Evolutionary conservation across 768 basidiomycete species (phyloP), one percentile per base, ranked within the genome.

Genomic region (Panaeolus papilionaceus): DNA sequence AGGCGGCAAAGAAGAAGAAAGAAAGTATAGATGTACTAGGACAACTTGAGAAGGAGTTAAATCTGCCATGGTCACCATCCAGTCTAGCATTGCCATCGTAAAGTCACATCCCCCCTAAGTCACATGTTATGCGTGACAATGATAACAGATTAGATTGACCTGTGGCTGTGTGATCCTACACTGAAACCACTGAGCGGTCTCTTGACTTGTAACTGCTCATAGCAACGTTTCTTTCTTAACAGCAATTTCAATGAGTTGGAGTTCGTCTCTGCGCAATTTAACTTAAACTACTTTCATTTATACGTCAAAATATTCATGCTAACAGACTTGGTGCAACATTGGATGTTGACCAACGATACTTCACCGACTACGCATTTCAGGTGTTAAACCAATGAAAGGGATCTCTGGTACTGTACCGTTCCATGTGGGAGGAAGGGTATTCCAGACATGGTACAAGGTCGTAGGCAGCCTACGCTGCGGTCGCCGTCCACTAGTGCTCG

Each of bases 391-490:
- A 18, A 47, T 47, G 45, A 20, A 1, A 20, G 45, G 18, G n/a
- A 47, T 20, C 8, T 8, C 8, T 2, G 45, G 45, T 20, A n/a
- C 4, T 0, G 45, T 16, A 8, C 45, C 45, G 16, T 47, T 47
- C 8, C n/a, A 8, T 47, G 49, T 51, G 49, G 10, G 26, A 2
- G 69, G 65, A 16, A 70, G 68, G 38, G 42, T 54, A 12, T 65
- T 67, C 42, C 69, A 83, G 71, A 86, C 86, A 11, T 86, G 85
- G 82, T 88, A 85, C 80, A 84, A 82, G 73, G 68, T 86, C 68
- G 69, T 81, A 65, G 85, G 85, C 44, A 79, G 85, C 69, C 78
- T 85, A 69, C 71, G 73, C 58, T 69, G 70, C 16, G 72, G 75
- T 8, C 70, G 72, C 14, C 75, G 78, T 7, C 86, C 88, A 18